Evolutionary conservation across 2,329 filamentous ascomycete species (phyloP).

Genomic region (Zarea fungicola): DNA sequence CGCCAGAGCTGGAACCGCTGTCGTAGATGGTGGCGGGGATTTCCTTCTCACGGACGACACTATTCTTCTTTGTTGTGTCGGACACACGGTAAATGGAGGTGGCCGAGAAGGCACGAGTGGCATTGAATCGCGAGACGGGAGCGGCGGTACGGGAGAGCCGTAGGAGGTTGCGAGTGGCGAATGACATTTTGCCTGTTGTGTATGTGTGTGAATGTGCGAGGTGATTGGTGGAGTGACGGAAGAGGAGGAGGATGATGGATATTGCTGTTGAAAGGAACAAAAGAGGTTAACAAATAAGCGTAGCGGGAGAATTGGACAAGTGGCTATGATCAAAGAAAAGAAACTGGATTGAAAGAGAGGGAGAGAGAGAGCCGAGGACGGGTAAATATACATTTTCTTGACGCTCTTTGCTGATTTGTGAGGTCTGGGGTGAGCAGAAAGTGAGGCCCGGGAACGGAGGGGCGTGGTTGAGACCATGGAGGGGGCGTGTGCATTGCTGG

Average conservation of each 20-base stretch:
- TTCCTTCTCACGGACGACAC: conserved; percentile 52
- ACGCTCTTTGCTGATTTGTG: conserved; percentile 5
- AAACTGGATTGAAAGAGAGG: neutral
- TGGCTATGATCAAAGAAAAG: conserved; percentile 5
- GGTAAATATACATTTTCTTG: conserved; percentile 12
- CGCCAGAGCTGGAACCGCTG: conserved; percentile 41
- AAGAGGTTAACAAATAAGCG: neutral
- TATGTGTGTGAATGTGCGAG: conserved; percentile 15
- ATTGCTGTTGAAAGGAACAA: neutral
- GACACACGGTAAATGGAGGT: conserved; percentile 27
- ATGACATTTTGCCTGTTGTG: conserved; percentile 27
- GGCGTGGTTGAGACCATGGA: neutral
- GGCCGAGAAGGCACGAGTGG: conserved; percentile 26
- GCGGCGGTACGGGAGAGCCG: conserved; percentile 28
- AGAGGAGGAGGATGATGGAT: neutral
- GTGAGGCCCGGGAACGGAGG: conserved; percentile 13
- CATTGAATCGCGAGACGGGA: conserved; percentile 17
- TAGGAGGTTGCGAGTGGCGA: conserved; percentile 29
- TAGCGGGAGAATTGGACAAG: neutral
- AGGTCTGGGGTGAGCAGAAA: neutral
- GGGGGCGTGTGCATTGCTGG: conserved; percentile 4
- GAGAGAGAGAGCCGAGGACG: neutral
- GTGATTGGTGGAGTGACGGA: neutral
- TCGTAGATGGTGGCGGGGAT: conserved; percentile 52
- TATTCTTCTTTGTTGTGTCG: conserved; percentile 41